Evolutionary conservation across 2,329 filamentous ascomycete genomes (phyloP).

Genomic region (Aureobasidium sp.): DNA sequence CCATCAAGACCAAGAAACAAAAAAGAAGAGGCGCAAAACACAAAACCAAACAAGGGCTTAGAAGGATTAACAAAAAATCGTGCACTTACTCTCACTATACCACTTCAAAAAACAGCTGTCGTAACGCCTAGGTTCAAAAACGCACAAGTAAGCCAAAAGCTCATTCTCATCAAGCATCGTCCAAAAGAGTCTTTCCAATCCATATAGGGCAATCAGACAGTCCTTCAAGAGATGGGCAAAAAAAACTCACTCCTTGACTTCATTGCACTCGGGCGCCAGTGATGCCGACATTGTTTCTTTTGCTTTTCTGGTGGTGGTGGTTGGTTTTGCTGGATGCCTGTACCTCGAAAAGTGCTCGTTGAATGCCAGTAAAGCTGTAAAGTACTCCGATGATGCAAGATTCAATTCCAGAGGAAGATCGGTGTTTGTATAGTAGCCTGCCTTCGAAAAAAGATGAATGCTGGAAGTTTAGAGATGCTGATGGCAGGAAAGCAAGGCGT

Average conservation of each 20-base stretch:
- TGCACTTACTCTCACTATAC: conserved; percentile 87
- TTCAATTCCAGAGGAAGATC: too few relatives aligned
- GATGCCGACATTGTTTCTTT: conserved; percentile 73
- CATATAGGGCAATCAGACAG: too few relatives aligned
- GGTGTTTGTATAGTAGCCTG: background rate
- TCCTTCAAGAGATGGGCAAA: too few relatives aligned
- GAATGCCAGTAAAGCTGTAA: too few relatives aligned
- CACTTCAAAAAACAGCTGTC: conserved; percentile 98
- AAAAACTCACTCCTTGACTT: conserved; percentile 79
- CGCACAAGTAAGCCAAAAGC: background rate
- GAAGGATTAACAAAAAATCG: background rate
- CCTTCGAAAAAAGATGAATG: background rate
- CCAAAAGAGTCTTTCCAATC: too few relatives aligned
- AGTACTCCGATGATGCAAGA: too few relatives aligned
- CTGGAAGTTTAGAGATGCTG: background rate
- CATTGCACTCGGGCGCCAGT: conserved; percentile 87
- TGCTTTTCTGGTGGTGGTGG: background rate
- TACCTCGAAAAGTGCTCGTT: too few relatives aligned
- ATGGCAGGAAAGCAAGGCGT: background rate
- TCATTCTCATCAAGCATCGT: too few relatives aligned
- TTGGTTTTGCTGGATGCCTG: background rate
- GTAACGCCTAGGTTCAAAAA: conserved; percentile 60
- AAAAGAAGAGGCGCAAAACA: background rate
- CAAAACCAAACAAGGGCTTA: background rate
- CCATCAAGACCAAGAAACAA: too few relatives aligned